Evolutionary conservation across 2,329 filamentous ascomycete genomes (phyloP), one percentile per base, ranked within the genome.

Genomic region (Fusarium paranaense): DNA sequence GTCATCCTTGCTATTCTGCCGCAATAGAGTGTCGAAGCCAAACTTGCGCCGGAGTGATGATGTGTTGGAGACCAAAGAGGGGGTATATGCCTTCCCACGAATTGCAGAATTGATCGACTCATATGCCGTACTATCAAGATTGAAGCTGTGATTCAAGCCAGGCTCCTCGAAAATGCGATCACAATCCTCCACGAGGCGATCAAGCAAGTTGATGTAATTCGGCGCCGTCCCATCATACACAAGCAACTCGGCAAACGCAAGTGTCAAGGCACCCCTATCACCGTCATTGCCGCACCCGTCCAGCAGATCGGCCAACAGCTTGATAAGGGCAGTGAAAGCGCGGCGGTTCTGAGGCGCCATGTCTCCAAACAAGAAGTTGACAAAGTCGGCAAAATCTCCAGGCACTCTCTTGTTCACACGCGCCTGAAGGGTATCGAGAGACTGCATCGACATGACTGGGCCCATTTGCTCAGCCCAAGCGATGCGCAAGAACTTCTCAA

Each of bases 401-500:
- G 92, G 91, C 27, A 93, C 91, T 74, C 91, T 86, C 74, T 90
- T 93, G 64, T 90, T 88, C 11, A 89, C 87, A 67, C 90, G 87
- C 67, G 89, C 87, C 76, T 97, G 95, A n/a, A 98, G 87, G 2
- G 91, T 90, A 66, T 93, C 90, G 40, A 98, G 86, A 6, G 91
- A 89, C 56, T 92, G 87, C 62, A 90, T 87, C 2, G 94, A 91
- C 81, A 98, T 91, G 64, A 98, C 90, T 4, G 94, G 91, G 0
- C 96, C 96, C 87, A 98, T 95, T 76, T 94, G 92, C 74, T 96
- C 93, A 68, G 90, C 91, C 96, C 96, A 98, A 14, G 94, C 95
- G 72, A 95, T 92, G 67, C 91, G 91, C 69, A 98, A 85, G 76
- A 98, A 98, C 71, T 97, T 98, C 81, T 98, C 95, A 80, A 98